A percentile compares a stretch with the other conserved stretches of the same genome.
Evolutionary conservation across 331 rosid species (phyloP).

Genomic region (Rosa hybrid): DNA sequence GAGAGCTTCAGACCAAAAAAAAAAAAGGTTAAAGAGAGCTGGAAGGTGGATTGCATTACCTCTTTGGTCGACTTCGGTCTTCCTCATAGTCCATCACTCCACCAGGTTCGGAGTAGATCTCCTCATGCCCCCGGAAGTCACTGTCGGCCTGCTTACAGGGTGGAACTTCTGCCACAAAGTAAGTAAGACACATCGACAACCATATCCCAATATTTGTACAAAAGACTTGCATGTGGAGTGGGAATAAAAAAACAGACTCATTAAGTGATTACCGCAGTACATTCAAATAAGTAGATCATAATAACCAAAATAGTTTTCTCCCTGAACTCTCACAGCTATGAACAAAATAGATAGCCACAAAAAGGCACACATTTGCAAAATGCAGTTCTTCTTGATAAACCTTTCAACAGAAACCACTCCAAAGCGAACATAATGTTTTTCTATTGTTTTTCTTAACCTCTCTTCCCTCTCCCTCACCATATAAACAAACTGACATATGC

Average conservation of each 20-base stretch:
- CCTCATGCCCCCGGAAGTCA: slow-evolving; percentile 97
- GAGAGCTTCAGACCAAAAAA: too few relatives aligned
- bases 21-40: not conserved
- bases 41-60: slow-evolving; percentile 46
- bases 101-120: slow-evolving; percentile 98
- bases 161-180: slow-evolving; percentile 99
- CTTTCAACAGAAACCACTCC: not conserved
- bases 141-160: slow-evolving; percentile 95
- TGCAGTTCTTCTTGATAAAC: slow-evolving; percentile 3
- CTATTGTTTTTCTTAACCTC: not conserved
- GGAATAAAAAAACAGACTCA: not conserved
- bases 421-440: not conserved
- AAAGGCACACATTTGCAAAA: not conserved
- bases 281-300: not conserved
- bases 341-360: not conserved
- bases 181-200: slow-evolving; percentile 99
- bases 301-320: not conserved
- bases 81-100: slow-evolving; percentile 99
- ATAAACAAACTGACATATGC: not conserved
- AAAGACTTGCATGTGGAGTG: not conserved
- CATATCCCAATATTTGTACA: slow-evolving; percentile 44
- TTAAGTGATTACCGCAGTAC: not conserved
- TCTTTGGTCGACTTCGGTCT: slow-evolving; percentile 95
- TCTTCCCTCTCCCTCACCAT: not conserved
- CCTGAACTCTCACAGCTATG: not conserved